Conservation (phyloP, 2,329 filamentous ascomycete species). For the Aspergillus pseudoterreus region DNA sequence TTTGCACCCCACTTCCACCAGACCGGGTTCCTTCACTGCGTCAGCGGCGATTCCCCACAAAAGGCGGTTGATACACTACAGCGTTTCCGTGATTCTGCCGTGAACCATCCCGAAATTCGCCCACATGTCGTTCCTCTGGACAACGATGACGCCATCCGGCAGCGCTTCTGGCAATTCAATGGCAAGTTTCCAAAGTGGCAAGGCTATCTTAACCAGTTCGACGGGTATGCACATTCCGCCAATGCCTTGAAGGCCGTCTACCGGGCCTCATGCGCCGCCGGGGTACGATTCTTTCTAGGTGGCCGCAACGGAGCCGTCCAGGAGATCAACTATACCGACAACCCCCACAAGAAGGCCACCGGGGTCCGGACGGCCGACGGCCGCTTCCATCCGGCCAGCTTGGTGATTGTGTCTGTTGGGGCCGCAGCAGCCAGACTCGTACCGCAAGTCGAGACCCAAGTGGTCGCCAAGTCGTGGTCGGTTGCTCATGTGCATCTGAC, state of each 20-base stretch:
- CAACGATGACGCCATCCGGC: slow-evolving; percentile 38
- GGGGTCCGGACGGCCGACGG: slow-evolving; percentile 39
- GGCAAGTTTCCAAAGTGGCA: slow-evolving; percentile 52
- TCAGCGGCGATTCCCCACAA: slow-evolving; percentile 46
- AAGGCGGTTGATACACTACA: slow-evolving; percentile 48
- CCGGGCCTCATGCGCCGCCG: slow-evolving; percentile 36
- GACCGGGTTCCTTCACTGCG: slow-evolving; percentile 51
- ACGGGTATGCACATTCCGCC: slow-evolving; percentile 55
- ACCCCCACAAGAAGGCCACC: slow-evolving; percentile 18
- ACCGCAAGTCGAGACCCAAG: slow-evolving; percentile 48
- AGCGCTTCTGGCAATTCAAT: slow-evolving; percentile 47
- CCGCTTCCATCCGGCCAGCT: slow-evolving; percentile 31
- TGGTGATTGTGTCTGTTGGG: slow-evolving; percentile 52
- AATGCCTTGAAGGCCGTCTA: slow-evolving; percentile 51
- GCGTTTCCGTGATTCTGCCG: slow-evolving; percentile 37
- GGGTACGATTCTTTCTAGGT: slow-evolving; percentile 45
- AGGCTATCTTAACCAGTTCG: slow-evolving; percentile 57
- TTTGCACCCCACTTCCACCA: slow-evolving; percentile 54
- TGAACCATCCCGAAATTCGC: slow-evolving; percentile 33
- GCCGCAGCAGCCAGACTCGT: slow-evolving; percentile 48
- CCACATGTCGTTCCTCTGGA: slow-evolving; percentile 39
- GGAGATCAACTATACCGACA: slow-evolving; percentile 36
- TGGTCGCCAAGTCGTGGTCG: slow-evolving; percentile 57
- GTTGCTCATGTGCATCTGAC: slow-evolving; percentile 59
- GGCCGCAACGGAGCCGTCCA: slow-evolving; percentile 37